Evolutionary conservation across 306 rosid species (phyloP).

Genomic region (Cicer chorassanicum): DNA sequence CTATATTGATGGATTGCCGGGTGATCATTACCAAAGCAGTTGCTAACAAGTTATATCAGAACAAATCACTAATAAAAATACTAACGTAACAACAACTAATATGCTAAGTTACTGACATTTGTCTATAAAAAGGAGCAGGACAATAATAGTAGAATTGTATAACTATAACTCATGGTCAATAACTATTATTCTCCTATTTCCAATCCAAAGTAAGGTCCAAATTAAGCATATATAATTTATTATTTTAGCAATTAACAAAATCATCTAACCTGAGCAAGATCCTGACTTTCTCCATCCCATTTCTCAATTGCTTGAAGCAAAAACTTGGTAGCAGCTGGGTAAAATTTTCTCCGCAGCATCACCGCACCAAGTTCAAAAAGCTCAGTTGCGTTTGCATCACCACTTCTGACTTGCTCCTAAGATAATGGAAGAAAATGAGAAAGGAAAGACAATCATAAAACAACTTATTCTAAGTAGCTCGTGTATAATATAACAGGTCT

Average conservation of each 20-base stretch:
- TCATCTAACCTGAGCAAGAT: conserved; percentile 85
- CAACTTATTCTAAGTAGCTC: conserved; percentile 18
- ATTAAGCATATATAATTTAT: neutral
- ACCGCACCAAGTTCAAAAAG: conserved; percentile 98
- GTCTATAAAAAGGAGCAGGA: no score
- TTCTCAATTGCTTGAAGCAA: conserved; percentile 92
- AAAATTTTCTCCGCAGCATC: conserved; percentile 94
- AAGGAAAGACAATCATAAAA: conserved; percentile 9
- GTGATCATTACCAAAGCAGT: conserved; percentile 33
- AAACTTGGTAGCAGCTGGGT: conserved; percentile 88
- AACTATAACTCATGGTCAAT: neutral
- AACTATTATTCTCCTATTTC: conserved; percentile 18
- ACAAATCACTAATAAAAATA: neutral
- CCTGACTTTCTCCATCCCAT: conserved; percentile 97
- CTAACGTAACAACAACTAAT: no score
- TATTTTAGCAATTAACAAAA: conserved; percentile 30
- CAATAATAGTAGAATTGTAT: conserved; percentile 14
- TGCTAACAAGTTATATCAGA: conserved; percentile 26
- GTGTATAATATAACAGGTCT: neutral
- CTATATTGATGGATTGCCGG: conserved; percentile 47
- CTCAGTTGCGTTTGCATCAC: conserved; percentile 88
- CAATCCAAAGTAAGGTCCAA: conserved; percentile 15
- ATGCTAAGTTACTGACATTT: no score
- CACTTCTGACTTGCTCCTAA: conserved; percentile 97
- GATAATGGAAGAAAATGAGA: conserved; percentile 36